These are phyloP conservation scores for Hirsutella rhossiliensis DNA, from an alignment of 2,329 filamentous ascomycete genomes.

Conservation along the genomic window DNA sequence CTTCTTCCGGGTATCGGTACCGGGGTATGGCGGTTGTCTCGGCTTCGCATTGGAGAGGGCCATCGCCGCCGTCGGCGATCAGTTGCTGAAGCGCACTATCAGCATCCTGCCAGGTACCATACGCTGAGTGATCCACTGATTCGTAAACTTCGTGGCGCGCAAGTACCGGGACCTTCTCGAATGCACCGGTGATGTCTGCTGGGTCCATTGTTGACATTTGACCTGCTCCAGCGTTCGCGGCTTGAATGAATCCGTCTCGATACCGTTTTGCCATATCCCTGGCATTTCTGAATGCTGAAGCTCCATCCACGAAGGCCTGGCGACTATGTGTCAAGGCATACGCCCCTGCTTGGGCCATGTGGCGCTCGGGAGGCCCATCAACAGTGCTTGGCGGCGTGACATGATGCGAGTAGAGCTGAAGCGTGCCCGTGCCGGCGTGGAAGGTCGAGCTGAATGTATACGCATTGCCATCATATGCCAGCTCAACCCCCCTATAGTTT, in stretches of 20 bases:
- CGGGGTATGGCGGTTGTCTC: no score
- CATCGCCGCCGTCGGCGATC: no score
- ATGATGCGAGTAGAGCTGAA: conserved; percentile 25
- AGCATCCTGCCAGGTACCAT: no score
- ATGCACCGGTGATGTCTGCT: no score
- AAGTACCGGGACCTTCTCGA: no score
- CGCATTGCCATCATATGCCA: conserved; percentile 22
- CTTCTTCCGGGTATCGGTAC: no score
- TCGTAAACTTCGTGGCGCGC: no score
- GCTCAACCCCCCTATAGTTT: conserved; percentile 16
- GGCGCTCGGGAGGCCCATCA: conserved; percentile 21
- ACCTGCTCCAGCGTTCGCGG: conserved; percentile 20
- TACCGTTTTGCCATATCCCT: conserved; percentile 23
- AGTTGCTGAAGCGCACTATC: no score
- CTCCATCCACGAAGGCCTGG: conserved; percentile 19
- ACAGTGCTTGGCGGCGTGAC: conserved; percentile 14
- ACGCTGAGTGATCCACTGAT: no score
- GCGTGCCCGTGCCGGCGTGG: conserved; percentile 11
- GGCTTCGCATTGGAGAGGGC: no score
- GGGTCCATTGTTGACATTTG: neutral
- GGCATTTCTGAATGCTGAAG: conserved; percentile 22
- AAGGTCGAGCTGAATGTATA: conserved; percentile 25
- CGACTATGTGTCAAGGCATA: conserved; percentile 15
- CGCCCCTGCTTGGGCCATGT: no score
- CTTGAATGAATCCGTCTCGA: conserved; percentile 21